Evolutionary conservation across 257 asterid species (phyloP).

Genomic region (Cordia subcordata): DNA sequence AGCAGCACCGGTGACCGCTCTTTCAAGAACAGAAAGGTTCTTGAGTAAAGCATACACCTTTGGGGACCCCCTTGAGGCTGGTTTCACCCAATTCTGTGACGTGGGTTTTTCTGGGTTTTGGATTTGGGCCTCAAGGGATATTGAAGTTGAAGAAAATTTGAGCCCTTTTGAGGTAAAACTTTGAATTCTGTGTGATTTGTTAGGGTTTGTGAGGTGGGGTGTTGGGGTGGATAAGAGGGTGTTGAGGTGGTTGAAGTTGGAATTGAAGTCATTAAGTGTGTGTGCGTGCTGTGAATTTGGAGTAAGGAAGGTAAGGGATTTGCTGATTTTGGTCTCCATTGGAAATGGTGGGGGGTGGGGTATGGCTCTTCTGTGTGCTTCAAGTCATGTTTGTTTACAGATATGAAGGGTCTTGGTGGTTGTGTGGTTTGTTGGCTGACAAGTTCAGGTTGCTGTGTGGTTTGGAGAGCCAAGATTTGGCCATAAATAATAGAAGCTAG

Average conservation of each 20-base stretch:
- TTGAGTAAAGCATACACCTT: conserved; percentile 56
- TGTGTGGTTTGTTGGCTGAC: too few species aligned
- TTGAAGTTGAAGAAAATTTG: conserved; percentile 58
- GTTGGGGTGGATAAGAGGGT: conserved; percentile 40
- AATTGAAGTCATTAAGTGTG: conserved; percentile 46
- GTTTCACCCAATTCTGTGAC: conserved; percentile 48
- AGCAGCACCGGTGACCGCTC: conserved; percentile 74
- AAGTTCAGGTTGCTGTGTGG: too few species aligned
- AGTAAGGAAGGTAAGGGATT: conserved; percentile 40
- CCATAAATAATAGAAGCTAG: too few species aligned
- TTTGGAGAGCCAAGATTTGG: too few species aligned
- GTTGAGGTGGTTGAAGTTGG: conserved; percentile 62
- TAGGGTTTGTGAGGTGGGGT: conserved; percentile 21
- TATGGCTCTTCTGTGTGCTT: too few species aligned
- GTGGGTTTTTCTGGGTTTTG: conserved; percentile 28
- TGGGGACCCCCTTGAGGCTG: conserved; percentile 57
- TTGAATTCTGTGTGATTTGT: conserved; percentile 4
- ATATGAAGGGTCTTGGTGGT: too few species aligned
- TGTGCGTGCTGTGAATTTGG: conserved; percentile 25
- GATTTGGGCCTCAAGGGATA: conserved; percentile 35
- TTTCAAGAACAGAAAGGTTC: conserved; percentile 73
- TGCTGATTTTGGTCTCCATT: conserved; percentile 49
- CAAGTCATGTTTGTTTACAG: too few species aligned
- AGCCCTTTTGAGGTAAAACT: conserved; percentile 12
- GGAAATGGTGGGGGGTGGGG: not conserved